Evolutionary conservation across 2,329 filamentous ascomycete genomes (phyloP).

Genomic region (Dactylellina parvicollis): DNA sequence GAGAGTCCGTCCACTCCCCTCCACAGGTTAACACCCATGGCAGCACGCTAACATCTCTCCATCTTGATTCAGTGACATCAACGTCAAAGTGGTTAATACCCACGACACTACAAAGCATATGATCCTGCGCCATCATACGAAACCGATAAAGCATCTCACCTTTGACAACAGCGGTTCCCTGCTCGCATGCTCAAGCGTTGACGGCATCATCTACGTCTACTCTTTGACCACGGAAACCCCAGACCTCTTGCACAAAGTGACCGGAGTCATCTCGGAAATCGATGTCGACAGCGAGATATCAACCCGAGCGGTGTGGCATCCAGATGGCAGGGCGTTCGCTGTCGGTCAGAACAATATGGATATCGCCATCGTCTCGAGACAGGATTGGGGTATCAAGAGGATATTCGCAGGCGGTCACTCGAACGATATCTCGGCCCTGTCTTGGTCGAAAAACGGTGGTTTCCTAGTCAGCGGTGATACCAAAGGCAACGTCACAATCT

Average conservation of each 20-base stretch:
- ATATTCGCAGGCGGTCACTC: conserved; percentile 81
- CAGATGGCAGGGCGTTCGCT: conserved; percentile 90
- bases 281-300: conserved; percentile 81
- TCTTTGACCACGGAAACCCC: conserved; percentile 81
- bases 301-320: conserved; percentile 85
- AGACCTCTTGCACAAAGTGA: conserved; percentile 81
- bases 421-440: conserved; percentile 83
- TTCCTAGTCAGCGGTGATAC: conserved; percentile 77
- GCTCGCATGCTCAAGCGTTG: conserved; percentile 83
- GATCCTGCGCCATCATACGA: conserved; percentile 82
- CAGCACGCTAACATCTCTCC: not conserved
- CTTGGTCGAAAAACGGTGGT: conserved; percentile 95
- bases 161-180: conserved; percentile 83
- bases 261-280: conserved; percentile 78
- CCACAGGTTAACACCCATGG: not conserved
- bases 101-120: conserved; percentile 79
- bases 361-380: conserved; percentile 85
- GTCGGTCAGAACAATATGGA: conserved; percentile 80
- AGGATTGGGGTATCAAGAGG: conserved; percentile 88
- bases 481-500: conserved; percentile 77
- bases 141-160: conserved; percentile 88
- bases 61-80: conserved; percentile 72
- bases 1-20: conserved; percentile 73
- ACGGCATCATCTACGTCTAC: conserved; percentile 91
- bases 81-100: conserved; percentile 86